phyloP scores from a whole-genome alignment of 495 filamentous ascomycete species.

The Podospora appendiculata region DNA sequence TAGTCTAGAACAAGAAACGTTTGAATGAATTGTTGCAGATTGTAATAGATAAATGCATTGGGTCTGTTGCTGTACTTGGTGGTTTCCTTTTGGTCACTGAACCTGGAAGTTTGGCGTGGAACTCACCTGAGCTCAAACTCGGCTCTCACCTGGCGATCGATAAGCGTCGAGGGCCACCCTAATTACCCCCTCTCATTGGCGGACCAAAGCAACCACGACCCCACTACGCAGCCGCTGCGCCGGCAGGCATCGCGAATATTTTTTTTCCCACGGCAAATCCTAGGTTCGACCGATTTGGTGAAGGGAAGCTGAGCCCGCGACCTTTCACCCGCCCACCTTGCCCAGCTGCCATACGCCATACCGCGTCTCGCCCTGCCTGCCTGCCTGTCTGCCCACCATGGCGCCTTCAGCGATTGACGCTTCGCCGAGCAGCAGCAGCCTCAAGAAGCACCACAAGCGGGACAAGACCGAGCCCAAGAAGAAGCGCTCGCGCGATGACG shows the following conservation, averaged over 20 bases:
- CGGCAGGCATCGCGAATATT: neutral
- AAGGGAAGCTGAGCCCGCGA: neutral
- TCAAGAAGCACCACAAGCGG: slow-evolving; percentile 30
- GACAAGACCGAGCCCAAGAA: slow-evolving; percentile 28
- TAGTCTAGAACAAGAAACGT: too few species aligned
- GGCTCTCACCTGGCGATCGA: too few species aligned
- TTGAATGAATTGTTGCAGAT: too few species aligned
- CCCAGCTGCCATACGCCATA: neutral
- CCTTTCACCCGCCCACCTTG: neutral
- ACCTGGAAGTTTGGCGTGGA: too few species aligned
- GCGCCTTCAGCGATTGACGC: slow-evolving; percentile 6
- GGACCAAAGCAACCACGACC: neutral
- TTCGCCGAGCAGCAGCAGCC: slow-evolving; percentile 8
- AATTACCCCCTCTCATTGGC: neutral
- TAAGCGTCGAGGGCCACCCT: neutral
- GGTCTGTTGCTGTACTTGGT: too few species aligned
- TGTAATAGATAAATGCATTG: too few species aligned
- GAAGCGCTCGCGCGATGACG: slow-evolving; percentile 36
- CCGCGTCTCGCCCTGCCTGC: too few species aligned
- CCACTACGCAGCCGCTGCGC: neutral
- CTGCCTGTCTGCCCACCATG: slow-evolving; percentile 8
- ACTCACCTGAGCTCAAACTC: too few species aligned
- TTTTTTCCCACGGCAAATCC: neutral
- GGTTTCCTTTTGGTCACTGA: too few species aligned
- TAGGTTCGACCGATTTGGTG: neutral